Conservation (phyloP, 139 green algal genomes). For the Micractinium conductrix region DNA sequence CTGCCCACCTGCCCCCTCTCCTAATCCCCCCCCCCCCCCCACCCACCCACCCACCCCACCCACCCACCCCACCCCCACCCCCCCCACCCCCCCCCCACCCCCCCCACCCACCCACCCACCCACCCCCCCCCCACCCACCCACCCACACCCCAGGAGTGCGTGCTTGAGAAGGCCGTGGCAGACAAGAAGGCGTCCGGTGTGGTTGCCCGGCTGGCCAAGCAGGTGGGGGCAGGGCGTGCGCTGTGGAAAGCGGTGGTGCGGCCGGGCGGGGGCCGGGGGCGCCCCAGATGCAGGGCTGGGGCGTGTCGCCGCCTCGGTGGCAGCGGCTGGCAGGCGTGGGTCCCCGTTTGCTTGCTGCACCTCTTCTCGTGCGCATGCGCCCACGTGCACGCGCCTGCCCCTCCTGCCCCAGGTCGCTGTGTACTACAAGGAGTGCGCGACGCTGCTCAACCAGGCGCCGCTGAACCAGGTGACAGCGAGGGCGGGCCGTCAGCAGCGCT, state of each 20-base stretch:
- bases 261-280: no score
- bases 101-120: background rate
- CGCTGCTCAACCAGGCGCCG: conserved; percentile 50
- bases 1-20: no score
- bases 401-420: conserved; percentile 53
- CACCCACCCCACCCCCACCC: background rate
- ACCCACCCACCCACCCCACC: no score
- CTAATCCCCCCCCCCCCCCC: no score
- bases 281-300: background rate
- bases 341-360: background rate
- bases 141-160: conserved; percentile 76
- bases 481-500: no score
- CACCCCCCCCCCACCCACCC: background rate
- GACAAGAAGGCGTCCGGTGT: conserved; percentile 78
- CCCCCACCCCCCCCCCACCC: background rate
- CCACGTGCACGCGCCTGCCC: no score
- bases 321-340: background rate
- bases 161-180: conserved; percentile 85
- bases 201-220: conserved; percentile 81
- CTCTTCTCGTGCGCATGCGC: background rate
- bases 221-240: no score
- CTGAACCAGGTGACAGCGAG: conserved; percentile 52
- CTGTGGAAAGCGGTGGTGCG: no score
- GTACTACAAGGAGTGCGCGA: conserved; percentile 78
- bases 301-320: background rate